Percentiles rank a stretch among this genome's conserved stretches.
These are phyloP conservation scores for Moniliophthora roreri DNA, from an alignment of 1,284 basidiomycete species.

Conservation along the genomic window DNA sequence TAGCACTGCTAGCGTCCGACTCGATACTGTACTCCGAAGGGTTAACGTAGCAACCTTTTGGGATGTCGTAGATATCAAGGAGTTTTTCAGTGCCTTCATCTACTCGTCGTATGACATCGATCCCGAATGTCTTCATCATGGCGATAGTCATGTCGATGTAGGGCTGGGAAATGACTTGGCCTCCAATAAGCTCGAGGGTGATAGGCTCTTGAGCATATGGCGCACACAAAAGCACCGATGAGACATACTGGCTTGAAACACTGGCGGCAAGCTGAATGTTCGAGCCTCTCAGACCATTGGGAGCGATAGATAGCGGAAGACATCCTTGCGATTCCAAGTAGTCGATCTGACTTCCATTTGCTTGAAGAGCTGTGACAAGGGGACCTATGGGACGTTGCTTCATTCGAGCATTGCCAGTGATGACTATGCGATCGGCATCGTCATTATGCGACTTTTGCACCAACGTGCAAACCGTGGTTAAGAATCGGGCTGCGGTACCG, in stretches of 20 bases:
- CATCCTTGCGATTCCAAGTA: slow-evolving; percentile 85
- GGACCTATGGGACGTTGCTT: slow-evolving; percentile 96
- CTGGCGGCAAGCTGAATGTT: slow-evolving; percentile 88
- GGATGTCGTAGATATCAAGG: slow-evolving; percentile 88
- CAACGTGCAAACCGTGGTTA: slow-evolving; percentile 93
- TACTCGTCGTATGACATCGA: slow-evolving; percentile 72
- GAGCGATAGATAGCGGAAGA: slow-evolving; percentile 85
- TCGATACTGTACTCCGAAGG: slow-evolving; percentile 89
- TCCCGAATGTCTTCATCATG: slow-evolving; percentile 96
- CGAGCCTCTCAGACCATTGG: slow-evolving; percentile 84
- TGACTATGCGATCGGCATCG: slow-evolving; percentile 59
- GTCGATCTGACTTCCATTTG: slow-evolving; percentile 80
- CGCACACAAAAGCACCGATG: slow-evolving; percentile 93
- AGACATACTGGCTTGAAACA: slow-evolving; percentile 98
- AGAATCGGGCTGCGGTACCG: slow-evolving; percentile 96
- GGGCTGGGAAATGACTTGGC: slow-evolving; percentile 95
- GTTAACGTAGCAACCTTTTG: slow-evolving; percentile 77
- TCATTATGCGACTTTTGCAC: slow-evolving; percentile 53
- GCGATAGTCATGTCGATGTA: slow-evolving; percentile 99
- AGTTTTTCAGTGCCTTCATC: slow-evolving; percentile 63
- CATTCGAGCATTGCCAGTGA: slow-evolving; percentile 98
- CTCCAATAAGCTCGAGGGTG: slow-evolving; percentile 88
- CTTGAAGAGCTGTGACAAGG: slow-evolving; percentile 87
- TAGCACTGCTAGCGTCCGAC: slow-evolving; percentile 94
- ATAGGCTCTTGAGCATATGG: slow-evolving; percentile 87